Conservation (phyloP, 148 eudicot species). For the Arbutus unedo region DNA sequence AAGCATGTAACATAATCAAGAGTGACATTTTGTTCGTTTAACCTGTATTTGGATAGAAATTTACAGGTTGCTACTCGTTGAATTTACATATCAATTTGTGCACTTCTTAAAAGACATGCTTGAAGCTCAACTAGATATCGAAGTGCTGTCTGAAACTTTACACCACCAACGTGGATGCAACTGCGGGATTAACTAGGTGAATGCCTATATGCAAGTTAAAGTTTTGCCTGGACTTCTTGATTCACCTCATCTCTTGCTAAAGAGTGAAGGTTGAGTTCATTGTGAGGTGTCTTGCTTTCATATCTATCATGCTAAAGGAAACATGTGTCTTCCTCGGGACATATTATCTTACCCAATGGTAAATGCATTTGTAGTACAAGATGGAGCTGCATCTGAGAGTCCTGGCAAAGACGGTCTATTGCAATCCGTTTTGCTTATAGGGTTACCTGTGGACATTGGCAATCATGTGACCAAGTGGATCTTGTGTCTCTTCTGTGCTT, state of each 20-base stretch:
- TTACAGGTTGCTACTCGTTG: neutral
- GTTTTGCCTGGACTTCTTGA: neutral
- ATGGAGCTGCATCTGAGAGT: neutral
- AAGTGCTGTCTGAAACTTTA: neutral
- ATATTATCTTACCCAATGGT: neutral
- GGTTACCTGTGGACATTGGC: neutral
- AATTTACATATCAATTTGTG: neutral
- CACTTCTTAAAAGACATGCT: neutral
- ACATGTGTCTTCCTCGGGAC: neutral
- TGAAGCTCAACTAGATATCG: neutral
- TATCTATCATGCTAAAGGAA: neutral
- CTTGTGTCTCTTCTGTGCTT: neutral
- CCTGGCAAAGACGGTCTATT: neutral
- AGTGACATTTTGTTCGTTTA: neutral
- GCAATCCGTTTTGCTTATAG: neutral
- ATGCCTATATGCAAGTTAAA: neutral
- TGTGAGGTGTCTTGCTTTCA: neutral
- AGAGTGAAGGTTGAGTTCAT: neutral
- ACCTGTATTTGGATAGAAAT: neutral
- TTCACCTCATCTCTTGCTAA: neutral
- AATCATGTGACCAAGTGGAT: neutral
- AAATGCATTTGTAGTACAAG: neutral
- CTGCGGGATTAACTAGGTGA: neutral
- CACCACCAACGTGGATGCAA: neutral
- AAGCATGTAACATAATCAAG: neutral